phyloP scores from a whole-genome alignment of 345 rosid genomes.

The Acer saccharum region DNA sequence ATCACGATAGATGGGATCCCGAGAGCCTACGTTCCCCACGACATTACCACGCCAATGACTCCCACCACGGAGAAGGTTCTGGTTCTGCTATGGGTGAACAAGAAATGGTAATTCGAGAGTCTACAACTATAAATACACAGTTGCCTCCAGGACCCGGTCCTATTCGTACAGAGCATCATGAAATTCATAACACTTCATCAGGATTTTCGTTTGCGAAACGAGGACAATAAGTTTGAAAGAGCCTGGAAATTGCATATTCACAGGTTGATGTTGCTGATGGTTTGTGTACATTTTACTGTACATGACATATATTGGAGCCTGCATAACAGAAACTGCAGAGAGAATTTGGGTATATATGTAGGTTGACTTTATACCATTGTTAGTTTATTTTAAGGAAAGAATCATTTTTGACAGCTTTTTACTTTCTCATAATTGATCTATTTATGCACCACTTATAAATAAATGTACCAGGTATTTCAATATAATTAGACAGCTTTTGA shows the following conservation, averaged over 20 bases:
- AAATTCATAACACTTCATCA: slow-evolving; percentile 20
- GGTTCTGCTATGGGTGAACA: slow-evolving; percentile 21
- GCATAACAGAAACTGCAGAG: neutral
- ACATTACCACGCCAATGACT: slow-evolving; percentile 23
- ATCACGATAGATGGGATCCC: slow-evolving; percentile 46
- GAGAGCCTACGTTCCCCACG: slow-evolving; percentile 46
- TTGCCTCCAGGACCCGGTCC: slow-evolving; percentile 31
- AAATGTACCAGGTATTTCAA: too few species aligned
- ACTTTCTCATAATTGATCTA: too few species aligned
- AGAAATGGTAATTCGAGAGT: slow-evolving; percentile 20
- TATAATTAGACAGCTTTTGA: too few species aligned
- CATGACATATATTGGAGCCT: neutral
- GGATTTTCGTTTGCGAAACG: slow-evolving; percentile 40
- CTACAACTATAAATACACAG: slow-evolving; percentile 23
- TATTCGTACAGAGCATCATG: slow-evolving; percentile 28
- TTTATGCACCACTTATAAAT: too few species aligned
- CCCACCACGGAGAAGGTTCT: slow-evolving; percentile 6
- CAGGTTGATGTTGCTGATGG: neutral
- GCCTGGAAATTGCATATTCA: neutral
- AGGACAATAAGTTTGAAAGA: neutral
- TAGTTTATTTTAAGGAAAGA: too few species aligned
- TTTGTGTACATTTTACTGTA: neutral
- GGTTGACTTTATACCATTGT: neutral
- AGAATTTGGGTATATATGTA: neutral
- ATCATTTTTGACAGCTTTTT: too few species aligned